Evolutionary conservation across 768 basidiomycete species (phyloP).

Genomic region (Pleurotus cornucopiae): DNA sequence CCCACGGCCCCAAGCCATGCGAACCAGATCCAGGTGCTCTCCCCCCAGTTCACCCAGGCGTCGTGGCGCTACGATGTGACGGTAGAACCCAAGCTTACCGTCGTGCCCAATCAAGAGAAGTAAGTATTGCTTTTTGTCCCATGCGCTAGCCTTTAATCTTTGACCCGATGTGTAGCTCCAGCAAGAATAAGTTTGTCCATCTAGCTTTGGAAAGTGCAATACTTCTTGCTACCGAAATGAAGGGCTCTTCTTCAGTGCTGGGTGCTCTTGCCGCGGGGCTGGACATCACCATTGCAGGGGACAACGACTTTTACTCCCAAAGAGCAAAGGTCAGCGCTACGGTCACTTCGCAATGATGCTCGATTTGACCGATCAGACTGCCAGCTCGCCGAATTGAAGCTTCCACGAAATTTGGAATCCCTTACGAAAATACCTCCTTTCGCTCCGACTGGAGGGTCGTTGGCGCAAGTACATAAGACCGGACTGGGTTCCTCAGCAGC

Average conservation of each 20-base stretch:
- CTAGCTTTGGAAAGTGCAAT: conserved; percentile 81
- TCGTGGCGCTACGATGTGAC: conserved; percentile 68
- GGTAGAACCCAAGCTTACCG: conserved; percentile 28
- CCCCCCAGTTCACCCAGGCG: conserved; percentile 86
- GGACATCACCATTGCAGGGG: conserved; percentile 81
- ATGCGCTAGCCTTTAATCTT: conserved; percentile 6
- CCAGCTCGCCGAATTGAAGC: conserved; percentile 59
- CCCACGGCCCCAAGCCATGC: conserved; percentile 24
- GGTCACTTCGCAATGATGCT: not conserved
- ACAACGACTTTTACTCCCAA: conserved; percentile 99
- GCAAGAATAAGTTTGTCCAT: conserved; percentile 90
- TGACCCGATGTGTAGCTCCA: conserved; percentile 26
- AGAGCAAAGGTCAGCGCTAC: conserved; percentile 60
- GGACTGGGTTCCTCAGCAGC: conserved; percentile 97
- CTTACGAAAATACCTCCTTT: conserved; percentile 76
- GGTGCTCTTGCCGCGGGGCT: conserved; percentile 49
- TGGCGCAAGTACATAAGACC: conserved; percentile 93
- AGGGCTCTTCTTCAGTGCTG: conserved; percentile 37
- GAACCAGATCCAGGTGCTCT: conserved; percentile 65
- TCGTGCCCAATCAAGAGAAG: conserved; percentile 35
- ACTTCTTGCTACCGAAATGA: conserved; percentile 58
- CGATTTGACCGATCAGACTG: conserved; percentile 5
- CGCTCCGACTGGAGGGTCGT: conserved; percentile 56
- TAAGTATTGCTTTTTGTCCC: conserved; percentile 21
- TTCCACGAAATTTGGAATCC: conserved; percentile 61